Base-by-base conservation (phyloP, 2,329 filamentous ascomycete genomes). In the Phaeophleospora eucalypticola region DNA sequence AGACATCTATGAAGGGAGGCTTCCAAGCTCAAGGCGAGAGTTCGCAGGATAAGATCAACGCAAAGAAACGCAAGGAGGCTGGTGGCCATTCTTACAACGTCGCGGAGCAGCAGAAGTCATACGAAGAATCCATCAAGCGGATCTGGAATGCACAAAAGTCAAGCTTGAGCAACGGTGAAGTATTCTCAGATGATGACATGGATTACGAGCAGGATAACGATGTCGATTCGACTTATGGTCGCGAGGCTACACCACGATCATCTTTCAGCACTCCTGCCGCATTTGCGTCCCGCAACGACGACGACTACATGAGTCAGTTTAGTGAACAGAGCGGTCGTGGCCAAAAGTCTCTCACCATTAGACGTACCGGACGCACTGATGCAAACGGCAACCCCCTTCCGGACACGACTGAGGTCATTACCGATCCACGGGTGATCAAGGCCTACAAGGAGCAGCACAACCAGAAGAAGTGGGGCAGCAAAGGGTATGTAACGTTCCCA, bases 71-170 rank as follows among this genome's bases (percentile, higher is more conserved):
- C 48, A 82, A 82, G 54, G 80, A 83, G 46, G 73, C 78, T 54
- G 89, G 89, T 45, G 93, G 93, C 0, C 93, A 98, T 69, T 90
- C 88, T 58, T 98, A 98, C 73, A 98, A 98, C 55, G 93, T 98
- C 51, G 93, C 91, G 63, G 84, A 87, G 57, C 93, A 98, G 66
- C 89, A 97, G 62, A 84, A 82, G 52, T 86, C 89, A 59, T 98
- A 98, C 65, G 89, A 94, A 58, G 84, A 90, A 43, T 89, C 89
- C 17, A 96, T 98, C 58, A 81, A 84, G 46, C 83, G 87, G 51
- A 96, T 97, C 51, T 98, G 93, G 93, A 84, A 89, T 51, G 83
- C 86, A 56, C 91, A 97, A 66, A 88, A 86, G 66, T 71, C 79
- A 12, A 91, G 85, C 43, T 75, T 97, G 4, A 83, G 83, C 4